Base-by-base conservation (phyloP, 2,329 filamentous ascomycete genomes). In the Colletotrichum spinosum region DNA sequence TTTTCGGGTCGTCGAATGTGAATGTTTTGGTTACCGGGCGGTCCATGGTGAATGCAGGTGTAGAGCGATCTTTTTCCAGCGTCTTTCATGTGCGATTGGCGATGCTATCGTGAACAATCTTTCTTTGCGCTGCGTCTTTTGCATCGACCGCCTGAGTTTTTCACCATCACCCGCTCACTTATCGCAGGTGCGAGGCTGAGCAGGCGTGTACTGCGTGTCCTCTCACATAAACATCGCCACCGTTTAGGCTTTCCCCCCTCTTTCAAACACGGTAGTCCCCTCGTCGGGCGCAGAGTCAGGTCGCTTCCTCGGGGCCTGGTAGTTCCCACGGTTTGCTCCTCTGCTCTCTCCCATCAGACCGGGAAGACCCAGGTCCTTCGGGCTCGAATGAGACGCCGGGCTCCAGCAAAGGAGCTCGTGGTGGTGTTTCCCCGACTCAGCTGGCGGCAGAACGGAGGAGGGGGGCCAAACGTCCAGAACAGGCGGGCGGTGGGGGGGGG, bases 321-420 rank as follows among this genome's bases (percentile, higher is more conserved):
- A 37, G 17, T 35, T 41, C 15, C 55, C 42, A 45, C 46, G 56
- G 39, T 38, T 44, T 53, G 45, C 38, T 66, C 46, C 44, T 37
- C 52, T 41, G 46, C 17, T 48, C 34, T 50, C 55, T 39, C 44
- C 12, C n/a, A 33, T 15, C 45, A 15, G 56, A 48, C 62, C 37
- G 48, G 63, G 63, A 35, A 57, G 37, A 63, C 46, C 63, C 63
- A 66, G 58, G 58, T 51, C 53, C 17, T 8, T 44, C 42, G 42
- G 53, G 63, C 52, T 53, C 58, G 48, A 59, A 66, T 66, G 59
- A 66, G 63, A 66, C 63, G 59, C 53, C 53, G 34, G 57, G 61
- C 51, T 41, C 39, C 34, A 45, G 44, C 44, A 1, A 60, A 55
- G 44, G 38, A 34, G 49, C 13, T 45, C 25, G 49, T 65, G 52